Base-by-base conservation (phyloP, 169 alveolate genomes). In the Plasmodium relictum region DNA sequence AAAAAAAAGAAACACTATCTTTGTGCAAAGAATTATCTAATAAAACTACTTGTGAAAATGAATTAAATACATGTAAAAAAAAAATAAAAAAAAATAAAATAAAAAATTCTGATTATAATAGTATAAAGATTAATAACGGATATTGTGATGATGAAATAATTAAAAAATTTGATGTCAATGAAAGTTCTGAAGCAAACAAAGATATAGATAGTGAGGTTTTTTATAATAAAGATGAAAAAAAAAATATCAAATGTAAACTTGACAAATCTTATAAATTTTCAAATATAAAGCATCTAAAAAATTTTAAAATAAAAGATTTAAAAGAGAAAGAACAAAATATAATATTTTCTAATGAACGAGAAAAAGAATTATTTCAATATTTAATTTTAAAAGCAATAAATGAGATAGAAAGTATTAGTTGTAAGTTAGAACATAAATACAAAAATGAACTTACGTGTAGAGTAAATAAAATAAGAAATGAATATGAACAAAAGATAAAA, bases 281-380 rank as follows among this genome's bases (percentile, higher is more conserved):
- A 59, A 22, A 22, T 59, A 59, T 59, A 16, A n/a, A 16, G 26
- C 66, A 42, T 16, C 14, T 12, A 31, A 26, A 37, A 39, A 48
- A 56, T 20, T 14, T n/a, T 10, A 24, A 73, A 54, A 31, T 45
- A 45, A 22, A 58, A 14, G 68, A 61, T 12, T 50, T 10, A 26
- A 37, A 37, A 31, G 39, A 39, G 20, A 14, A 41, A 42, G 72
- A 45, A 20, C 24, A 58, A 26, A 52, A 73, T 16, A n/a, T 37
- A 45, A 41, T 18, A 24, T 76, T 76, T 56, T 42, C 89, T 20
- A 76, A 63, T 42, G 78, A 76, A 6, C 62, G 39, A 20, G 89
- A 76, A 45, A 22, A 68, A 56, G 89, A 76, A 56, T 41, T 76
- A 9, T 76, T 76, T 45, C 78, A 63, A 31, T 76, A 76, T 41